Percentiles rank a stretch among this genome's conserved stretches.
Evolutionary conservation across 1,284 basidiomycete genomes (phyloP).

Genomic region (Singerocomus rubriflavus): DNA sequence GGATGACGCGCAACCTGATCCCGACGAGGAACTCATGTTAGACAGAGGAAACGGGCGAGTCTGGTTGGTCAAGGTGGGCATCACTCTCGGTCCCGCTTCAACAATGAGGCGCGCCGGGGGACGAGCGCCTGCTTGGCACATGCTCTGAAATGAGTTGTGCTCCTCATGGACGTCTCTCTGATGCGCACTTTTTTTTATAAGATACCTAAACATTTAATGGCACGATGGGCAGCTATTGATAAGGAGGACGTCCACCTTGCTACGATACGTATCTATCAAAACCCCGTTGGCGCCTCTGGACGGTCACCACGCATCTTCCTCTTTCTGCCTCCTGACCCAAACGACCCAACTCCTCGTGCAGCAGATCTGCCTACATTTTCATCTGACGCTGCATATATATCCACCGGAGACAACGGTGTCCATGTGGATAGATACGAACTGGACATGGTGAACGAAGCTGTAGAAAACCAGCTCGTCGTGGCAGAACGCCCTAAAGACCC

Average conservation of each 20-base stretch:
- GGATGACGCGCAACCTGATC: slow-evolving; percentile 67
- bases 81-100: not conserved
- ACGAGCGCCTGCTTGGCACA: no score
- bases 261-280: slow-evolving; percentile 68
- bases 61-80: slow-evolving; percentile 74
- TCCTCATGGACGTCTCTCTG: no score
- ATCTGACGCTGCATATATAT: slow-evolving; percentile 39
- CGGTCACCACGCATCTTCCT: slow-evolving; percentile 63
- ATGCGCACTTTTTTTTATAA: slow-evolving; percentile 26
- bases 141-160: no score
- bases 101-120: not conserved
- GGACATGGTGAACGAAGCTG: slow-evolving; percentile 72
- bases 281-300: slow-evolving; percentile 40
- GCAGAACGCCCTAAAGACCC: slow-evolving; percentile 71
- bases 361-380: slow-evolving; percentile 33
- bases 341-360: slow-evolving; percentile 39
- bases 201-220: slow-evolving; percentile 71
- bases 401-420: slow-evolving; percentile 32
- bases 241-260: slow-evolving; percentile 60
- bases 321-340: slow-evolving; percentile 58
- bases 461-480: slow-evolving; percentile 75
- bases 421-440: slow-evolving; percentile 70
- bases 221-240: slow-evolving; percentile 63
- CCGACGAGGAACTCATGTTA: slow-evolving; percentile 71
- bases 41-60: slow-evolving; percentile 69